Evolutionary conservation across 345 rosid species (phyloP), one percentile per base, ranked within the genome.

Genomic region (Anastatica hierochuntica): DNA sequence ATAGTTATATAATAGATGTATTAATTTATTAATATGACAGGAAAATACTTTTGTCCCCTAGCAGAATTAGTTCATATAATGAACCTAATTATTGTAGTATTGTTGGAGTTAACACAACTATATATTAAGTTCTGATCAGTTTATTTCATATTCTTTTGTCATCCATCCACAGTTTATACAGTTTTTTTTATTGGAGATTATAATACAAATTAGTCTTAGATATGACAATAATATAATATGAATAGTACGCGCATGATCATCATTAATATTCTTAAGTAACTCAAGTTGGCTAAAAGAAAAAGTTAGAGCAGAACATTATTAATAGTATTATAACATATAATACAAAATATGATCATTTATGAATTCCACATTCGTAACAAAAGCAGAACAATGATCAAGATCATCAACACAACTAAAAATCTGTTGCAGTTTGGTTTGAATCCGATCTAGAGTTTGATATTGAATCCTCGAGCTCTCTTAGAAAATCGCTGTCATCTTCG

Each of bases 401-500:
- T 52, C 49, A 41, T 64, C 19, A 21, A 21, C 42, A 66, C 16
- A 58, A 21, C 65, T 21, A 20, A 58, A 51, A 58, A 29, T 36
- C 58, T 51, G 42, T 50, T 15, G n/a, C 7, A 6, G 49, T 23
- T 43, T 53, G 53, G 24, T 45, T 44, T 30, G 53, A 58, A 49
- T 58, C n/a, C n/a, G 60, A 58, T 67, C 60, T 55, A 23, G 66
- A 44, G 47, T 65, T 64, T 63, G 63, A 80, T 57, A 82, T 63
- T 5, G 76, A 49, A 42, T 79, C 83, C 60, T 77, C 79, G 8
- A 77, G 74, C 29, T 79, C 86, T 67, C 76, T 68, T 10, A 79
- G 45, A 46, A 78, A 62, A 60, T 49, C 30, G 24, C 68, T 85
- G 13, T 85, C 74, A 13, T 68, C 74, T 17, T 76, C 74, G 17